A percentile compares a stretch with the other conserved stretches of the same genome.
phyloP scores from a whole-genome alignment of 306 rosid species.

The Acacia melanoxylon region DNA sequence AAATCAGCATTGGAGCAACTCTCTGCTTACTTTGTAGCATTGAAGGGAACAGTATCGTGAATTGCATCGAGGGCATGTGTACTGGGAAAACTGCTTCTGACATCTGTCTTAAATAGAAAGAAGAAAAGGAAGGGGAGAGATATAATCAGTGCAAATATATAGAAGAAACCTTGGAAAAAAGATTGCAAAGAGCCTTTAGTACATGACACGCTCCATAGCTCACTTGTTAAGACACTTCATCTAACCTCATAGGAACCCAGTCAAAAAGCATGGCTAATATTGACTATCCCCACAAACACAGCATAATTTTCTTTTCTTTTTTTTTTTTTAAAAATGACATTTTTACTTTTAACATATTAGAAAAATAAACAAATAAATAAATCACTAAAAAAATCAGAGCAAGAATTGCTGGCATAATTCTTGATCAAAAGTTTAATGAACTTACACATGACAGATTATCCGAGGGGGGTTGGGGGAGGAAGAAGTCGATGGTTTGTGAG shows the following conservation, averaged over 20 bases:
- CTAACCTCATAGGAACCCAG: no score
- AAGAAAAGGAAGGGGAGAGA: not conserved
- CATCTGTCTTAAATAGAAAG: slow-evolving; percentile 48
- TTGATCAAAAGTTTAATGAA: slow-evolving; percentile 14
- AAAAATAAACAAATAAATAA: no score
- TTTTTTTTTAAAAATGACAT: not conserved
- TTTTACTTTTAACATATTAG: not conserved
- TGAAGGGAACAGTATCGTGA: slow-evolving; percentile 83
- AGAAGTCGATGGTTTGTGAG: slow-evolving; percentile 53
- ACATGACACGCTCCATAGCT: no score
- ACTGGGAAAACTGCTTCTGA: slow-evolving; percentile 90
- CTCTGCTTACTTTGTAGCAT: slow-evolving; percentile 70
- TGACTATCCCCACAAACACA: not conserved
- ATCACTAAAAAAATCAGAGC: not conserved
- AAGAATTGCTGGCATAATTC: not conserved
- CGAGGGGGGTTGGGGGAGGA: slow-evolving; percentile 54
- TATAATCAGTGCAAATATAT: slow-evolving; percentile 7
- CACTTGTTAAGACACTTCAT: no score
- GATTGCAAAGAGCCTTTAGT: not conserved
- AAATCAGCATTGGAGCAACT: not conserved
- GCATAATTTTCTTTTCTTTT: not conserved
- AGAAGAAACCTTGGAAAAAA: not conserved
- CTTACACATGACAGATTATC: slow-evolving; percentile 82
- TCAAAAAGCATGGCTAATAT: no score
- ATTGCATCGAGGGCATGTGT: slow-evolving; percentile 96